phyloP scores from a whole-genome alignment of 208 protist genomes.

The Crithidia acanthocephali region DNA sequence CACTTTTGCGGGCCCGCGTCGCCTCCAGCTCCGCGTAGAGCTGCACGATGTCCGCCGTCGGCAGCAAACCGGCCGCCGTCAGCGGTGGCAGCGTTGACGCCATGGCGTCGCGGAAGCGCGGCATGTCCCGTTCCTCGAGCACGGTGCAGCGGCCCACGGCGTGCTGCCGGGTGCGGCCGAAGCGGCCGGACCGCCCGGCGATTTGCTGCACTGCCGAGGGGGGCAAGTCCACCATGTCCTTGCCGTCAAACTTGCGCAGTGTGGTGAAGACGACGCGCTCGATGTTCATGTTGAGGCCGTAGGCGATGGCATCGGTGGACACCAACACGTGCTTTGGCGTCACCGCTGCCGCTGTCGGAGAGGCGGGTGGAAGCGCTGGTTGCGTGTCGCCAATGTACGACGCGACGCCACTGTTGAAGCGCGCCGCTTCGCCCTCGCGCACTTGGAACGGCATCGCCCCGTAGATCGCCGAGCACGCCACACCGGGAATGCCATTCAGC shows the following conservation, averaged over 20 bases:
- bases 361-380: not conserved
- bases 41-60: constrained; percentile 74
- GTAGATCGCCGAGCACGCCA: constrained; percentile 88
- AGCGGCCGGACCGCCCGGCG: constrained; percentile 90
- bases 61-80: constrained; percentile 63
- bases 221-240: constrained; percentile 40
- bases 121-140: constrained; percentile 52
- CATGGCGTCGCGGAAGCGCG: constrained; percentile 21
- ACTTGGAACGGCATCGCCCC: constrained; percentile 93
- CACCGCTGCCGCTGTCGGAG: not conserved
- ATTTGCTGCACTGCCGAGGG: constrained; percentile 72
- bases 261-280: constrained; percentile 87
- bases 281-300: constrained; percentile 96
- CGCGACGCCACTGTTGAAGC: constrained; percentile 86
- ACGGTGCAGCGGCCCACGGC: constrained; percentile 68
- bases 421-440: constrained; percentile 72
- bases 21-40: constrained; percentile 63
- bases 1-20: constrained; percentile 6
- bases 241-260: constrained; percentile 87
- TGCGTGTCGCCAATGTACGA: constrained; percentile 3
- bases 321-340: constrained; percentile 81
- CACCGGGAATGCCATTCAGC: constrained; percentile 47
- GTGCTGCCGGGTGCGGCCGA: constrained; percentile 51
- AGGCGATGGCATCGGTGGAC: constrained; percentile 95
- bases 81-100: constrained; percentile 28